Evolutionary conservation across 768 basidiomycete genomes (phyloP), one percentile per base, ranked within the genome.

Genomic region (Mycena venus): DNA sequence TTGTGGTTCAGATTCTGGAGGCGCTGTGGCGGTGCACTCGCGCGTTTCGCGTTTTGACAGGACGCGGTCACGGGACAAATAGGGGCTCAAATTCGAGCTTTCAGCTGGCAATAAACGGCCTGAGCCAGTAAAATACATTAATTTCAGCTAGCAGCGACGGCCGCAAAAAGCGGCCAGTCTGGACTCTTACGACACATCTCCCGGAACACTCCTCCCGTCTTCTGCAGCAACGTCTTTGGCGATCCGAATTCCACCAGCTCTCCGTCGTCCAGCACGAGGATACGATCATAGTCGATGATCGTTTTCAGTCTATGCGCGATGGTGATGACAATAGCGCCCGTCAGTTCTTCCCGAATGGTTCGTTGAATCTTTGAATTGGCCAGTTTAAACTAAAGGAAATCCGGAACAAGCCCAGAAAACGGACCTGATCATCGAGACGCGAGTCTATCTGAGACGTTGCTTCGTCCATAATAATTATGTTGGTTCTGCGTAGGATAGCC

Each of bases 271-370:
- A 95, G 83, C n/a, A 96, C 93, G 77, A 95, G 83, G 77, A 96
- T 86, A 17, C 92, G 86, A 83, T 92, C 91, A 81, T 95, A 91
- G 81, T 95, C 92, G 73, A 95, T 91, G 68, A 95, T 90, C 0
- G 94, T 95, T 79, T 91, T 91, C 25, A 95, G 85, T 17, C 94
- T 86, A 84, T 96, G 95, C 4, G 96, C 96, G 69, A 96, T 96
- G 11, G 94, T 95, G 42, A 97, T 89, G 23, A 96, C 92, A 23
- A 95, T 92, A 0, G 93, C 90, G 14, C 89, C 88, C 1, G 86
- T 81, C 64, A 96, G 89, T 80, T 95, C 93, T 78, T 93, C 91
- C 32, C 93, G 88, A 38, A 95, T 91, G 0, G 93, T 95, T 42
- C 84, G 84, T 81, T 95, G 94, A 66, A 96, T 93, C 90, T 93